A percentile compares a stretch with the other conserved stretches of the same genome.
These are phyloP conservation scores for Aureococcus anophagefferens DNA, from an alignment of 108 stramenopile species.

Conservation along the genomic window DNA sequence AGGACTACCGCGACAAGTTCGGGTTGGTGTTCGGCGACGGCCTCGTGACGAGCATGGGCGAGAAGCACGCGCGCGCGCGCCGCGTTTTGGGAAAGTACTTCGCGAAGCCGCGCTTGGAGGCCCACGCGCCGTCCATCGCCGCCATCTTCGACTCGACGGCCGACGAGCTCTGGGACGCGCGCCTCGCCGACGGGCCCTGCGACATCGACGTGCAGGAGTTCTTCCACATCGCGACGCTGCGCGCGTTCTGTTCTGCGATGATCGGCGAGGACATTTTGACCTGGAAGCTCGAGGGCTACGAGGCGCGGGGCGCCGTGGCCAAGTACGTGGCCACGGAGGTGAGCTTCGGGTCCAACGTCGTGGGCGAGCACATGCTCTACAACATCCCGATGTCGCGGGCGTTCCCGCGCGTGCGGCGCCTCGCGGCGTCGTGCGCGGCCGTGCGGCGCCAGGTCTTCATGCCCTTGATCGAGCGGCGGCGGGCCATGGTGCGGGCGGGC, in stretches of 20 bases:
- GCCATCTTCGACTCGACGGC: background rate
- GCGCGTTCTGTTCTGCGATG: constrained; percentile 2
- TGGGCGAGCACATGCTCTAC: constrained; percentile 21
- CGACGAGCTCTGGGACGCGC: background rate
- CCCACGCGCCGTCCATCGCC: constrained; percentile 2
- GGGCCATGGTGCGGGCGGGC: background rate
- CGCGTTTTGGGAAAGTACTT: constrained; percentile 21
- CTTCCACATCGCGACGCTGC: constrained; percentile 20
- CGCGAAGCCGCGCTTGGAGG: constrained; percentile 7
- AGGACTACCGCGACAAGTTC: constrained; percentile 24
- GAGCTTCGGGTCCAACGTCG: constrained; percentile 16
- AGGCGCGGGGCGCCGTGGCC: background rate
- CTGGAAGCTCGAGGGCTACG: background rate
- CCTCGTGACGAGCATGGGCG: constrained; percentile 26
- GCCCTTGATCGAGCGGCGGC: constrained; percentile 1
- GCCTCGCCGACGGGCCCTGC: too few relatives aligned
- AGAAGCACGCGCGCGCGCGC: constrained; percentile 20
- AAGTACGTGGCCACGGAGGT: constrained; percentile 2
- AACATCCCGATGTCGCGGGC: constrained; percentile 10
- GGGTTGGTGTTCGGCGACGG: constrained; percentile 27
- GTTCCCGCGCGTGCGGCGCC: constrained; percentile 11
- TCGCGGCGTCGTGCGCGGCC: background rate
- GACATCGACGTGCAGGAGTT: constrained; percentile 21
- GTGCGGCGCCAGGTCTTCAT: background rate
- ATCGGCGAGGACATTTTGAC: background rate